phyloP scores from a whole-genome alignment of 192 early-diverging fungal species.

The Radiomyces spectabilis region DNA sequence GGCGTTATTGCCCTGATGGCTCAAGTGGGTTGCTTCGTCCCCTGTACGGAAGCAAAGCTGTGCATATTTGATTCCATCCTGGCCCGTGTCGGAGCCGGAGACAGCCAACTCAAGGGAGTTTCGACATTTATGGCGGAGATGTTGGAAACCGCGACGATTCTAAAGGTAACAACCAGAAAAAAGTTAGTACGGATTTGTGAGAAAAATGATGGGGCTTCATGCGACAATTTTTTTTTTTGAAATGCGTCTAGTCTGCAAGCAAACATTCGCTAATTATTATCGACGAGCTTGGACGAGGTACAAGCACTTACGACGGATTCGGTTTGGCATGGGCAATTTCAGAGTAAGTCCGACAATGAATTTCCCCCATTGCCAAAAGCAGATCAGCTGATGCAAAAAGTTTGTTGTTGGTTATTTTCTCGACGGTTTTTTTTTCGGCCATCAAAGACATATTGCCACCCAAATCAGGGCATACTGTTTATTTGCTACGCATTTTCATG shows the following conservation, averaged over 20 bases:
- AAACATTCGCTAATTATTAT: conserved; percentile 84
- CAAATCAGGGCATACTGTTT: conserved; percentile 15
- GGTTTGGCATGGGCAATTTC: conserved; percentile 97
- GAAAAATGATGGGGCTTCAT: background rate
- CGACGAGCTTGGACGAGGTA: conserved; percentile 93
- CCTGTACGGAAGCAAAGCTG: conserved; percentile 67
- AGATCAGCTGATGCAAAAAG: no score
- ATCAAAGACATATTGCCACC: conserved; percentile 14
- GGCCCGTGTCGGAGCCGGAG: conserved; percentile 90
- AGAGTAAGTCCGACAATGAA: conserved; percentile 49
- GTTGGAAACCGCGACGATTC: conserved; percentile 87
- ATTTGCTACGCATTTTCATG: conserved; percentile 92
- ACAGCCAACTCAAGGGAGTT: conserved; percentile 86
- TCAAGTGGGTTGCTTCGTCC: conserved; percentile 91
- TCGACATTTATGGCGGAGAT: conserved; percentile 97
- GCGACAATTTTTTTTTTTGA: background rate
- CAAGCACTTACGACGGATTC: conserved; percentile 97
- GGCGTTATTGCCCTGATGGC: conserved; percentile 92
- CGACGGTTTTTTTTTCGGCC: background rate
- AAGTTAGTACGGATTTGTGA: no score
- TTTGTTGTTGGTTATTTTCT: background rate
- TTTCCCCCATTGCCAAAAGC: no score
- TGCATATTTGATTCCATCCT: conserved; percentile 83
- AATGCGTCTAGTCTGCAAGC: conserved; percentile 62
- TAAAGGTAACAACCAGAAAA: conserved; percentile 43